Conservation (phyloP, 2,329 filamentous ascomycete genomes). For the Beauveria sp. region DNA sequence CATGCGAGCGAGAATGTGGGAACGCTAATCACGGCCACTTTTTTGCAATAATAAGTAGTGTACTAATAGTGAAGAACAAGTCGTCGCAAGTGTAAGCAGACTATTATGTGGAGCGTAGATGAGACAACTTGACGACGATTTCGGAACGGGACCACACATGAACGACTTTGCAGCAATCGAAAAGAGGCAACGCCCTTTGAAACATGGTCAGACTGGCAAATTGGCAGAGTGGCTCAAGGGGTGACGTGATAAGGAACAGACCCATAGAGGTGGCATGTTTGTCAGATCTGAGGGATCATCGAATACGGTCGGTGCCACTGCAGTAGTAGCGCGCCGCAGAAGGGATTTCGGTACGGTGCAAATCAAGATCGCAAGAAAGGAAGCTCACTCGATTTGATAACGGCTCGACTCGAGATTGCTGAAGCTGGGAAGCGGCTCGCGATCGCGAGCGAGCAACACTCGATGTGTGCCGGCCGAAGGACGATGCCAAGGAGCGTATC, state of each 20-base stretch:
- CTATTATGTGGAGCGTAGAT: background rate
- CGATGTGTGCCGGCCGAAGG: background rate
- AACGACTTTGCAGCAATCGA: background rate
- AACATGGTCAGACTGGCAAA: background rate
- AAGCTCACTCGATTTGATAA: too few species aligned
- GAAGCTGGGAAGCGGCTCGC: background rate
- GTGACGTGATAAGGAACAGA: background rate
- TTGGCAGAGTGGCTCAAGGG: background rate
- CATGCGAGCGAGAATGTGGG: background rate
- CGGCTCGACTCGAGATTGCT: too few species aligned
- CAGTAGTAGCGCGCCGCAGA: background rate
- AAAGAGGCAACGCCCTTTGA: background rate
- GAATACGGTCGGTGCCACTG: background rate
- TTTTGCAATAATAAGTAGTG: background rate
- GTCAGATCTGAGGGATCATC: background rate
- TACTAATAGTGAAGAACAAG: background rate
- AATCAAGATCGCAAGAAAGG: background rate
- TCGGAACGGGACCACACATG: background rate
- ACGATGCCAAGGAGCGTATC: background rate
- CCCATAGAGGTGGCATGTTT: background rate
- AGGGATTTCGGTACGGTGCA: background rate
- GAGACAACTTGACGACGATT: background rate
- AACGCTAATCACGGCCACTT: background rate
- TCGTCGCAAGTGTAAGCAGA: background rate
- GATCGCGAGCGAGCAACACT: too few species aligned